Conservation (phyloP, 2,329 filamentous ascomycete genomes). For the Claviceps capensis region DNA sequence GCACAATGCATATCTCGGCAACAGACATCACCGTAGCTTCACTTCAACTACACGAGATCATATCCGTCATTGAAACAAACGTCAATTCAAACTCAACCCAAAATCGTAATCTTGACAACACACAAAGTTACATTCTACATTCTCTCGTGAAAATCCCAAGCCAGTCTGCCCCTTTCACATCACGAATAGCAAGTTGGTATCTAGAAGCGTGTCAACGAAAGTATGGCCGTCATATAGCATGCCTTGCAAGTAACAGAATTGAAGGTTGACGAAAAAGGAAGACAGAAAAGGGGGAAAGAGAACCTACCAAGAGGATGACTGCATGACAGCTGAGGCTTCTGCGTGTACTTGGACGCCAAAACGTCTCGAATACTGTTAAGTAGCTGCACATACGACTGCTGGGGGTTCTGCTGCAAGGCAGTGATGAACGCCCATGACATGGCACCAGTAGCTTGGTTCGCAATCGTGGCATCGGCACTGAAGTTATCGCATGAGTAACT, state of each 20-base stretch:
- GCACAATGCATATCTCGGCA: background rate
- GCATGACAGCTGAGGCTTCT: slow-evolving; percentile 93
- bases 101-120: no score
- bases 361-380: slow-evolving; percentile 92
- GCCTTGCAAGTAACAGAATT: background rate
- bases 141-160: background rate
- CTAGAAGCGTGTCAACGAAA: slow-evolving; percentile 20
- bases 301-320: slow-evolving; percentile 85
- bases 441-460: slow-evolving; percentile 80
- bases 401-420: slow-evolving; percentile 79
- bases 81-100: background rate
- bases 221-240: no score
- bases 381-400: slow-evolving; percentile 91
- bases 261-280: background rate
- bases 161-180: slow-evolving; percentile 30
- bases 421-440: slow-evolving; percentile 98
- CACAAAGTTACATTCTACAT: background rate
- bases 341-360: slow-evolving; percentile 70
- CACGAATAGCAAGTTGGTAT: slow-evolving; percentile 52
- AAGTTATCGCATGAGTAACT: slow-evolving; percentile 6
- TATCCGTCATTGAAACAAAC: background rate
- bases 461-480: slow-evolving; percentile 82
- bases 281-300: no score
- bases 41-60: background rate
- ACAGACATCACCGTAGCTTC: background rate